Conservation (phyloP, 768 basidiomycete species). For the Boletus rubroflammeus region DNA sequence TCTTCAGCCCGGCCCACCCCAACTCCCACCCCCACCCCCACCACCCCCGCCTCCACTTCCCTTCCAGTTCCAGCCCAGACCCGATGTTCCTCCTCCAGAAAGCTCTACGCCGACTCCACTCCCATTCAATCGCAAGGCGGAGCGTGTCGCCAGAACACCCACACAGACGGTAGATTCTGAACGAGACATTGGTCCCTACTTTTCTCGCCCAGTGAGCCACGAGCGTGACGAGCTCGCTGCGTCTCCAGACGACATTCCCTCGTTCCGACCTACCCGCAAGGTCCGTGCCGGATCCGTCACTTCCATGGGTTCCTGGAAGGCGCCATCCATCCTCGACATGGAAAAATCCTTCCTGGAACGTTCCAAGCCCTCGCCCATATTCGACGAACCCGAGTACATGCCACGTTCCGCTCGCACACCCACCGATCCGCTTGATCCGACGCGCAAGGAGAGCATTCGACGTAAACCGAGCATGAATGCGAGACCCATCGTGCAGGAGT, state of each 20-base stretch:
- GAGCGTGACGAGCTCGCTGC: constrained; percentile 20
- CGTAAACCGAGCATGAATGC: constrained; percentile 34
- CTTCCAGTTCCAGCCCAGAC: neutral
- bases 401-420: constrained; percentile 18
- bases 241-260: constrained; percentile 19
- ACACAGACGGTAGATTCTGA: constrained; percentile 22
- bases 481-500: constrained; percentile 38
- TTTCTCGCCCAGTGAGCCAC: constrained; percentile 10
- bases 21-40: neutral
- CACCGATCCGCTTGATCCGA: constrained; percentile 19
- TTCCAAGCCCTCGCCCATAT: constrained; percentile 16
- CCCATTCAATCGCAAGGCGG: constrained; percentile 13
- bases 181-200: constrained; percentile 19
- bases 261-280: constrained; percentile 16
- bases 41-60: neutral
- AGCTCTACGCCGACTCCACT: neutral
- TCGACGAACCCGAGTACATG: constrained; percentile 31
- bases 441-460: constrained; percentile 27
- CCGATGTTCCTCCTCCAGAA: constrained; percentile 6
- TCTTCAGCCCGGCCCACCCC: constrained; percentile 6
- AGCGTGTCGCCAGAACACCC: constrained; percentile 18
- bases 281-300: constrained; percentile 27
- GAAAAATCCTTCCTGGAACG: constrained; percentile 21
- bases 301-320: constrained; percentile 26
- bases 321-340: constrained; percentile 24